phyloP scores from a whole-genome alignment of 148 eudicot species.

The Pharnaceum exiguum region DNA sequence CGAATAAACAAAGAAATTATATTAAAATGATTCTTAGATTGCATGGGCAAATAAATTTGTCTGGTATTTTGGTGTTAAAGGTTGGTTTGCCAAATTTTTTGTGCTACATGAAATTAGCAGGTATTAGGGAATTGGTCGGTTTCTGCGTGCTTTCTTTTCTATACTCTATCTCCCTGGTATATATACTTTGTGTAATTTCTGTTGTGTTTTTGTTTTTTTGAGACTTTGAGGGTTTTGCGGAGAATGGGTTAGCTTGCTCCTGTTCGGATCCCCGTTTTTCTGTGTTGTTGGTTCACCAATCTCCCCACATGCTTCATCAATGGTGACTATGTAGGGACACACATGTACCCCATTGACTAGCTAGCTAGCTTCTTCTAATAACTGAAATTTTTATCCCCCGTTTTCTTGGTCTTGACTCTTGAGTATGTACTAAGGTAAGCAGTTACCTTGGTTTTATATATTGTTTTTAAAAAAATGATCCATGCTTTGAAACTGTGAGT shows the following conservation, averaged over 20 bases:
- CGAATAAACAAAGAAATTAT: constrained; percentile 13
- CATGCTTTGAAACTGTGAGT: no score
- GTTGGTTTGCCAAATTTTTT: constrained; percentile 31
- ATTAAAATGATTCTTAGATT: not conserved
- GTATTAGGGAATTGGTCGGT: constrained; percentile 67
- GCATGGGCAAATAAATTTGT: constrained; percentile 25
- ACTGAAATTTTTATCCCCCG: constrained; percentile 3
- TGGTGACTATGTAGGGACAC: constrained; percentile 16
- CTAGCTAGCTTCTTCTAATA: not conserved
- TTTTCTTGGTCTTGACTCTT: constrained; percentile 26
- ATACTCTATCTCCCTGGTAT: no score
- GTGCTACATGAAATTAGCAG: constrained; percentile 42
- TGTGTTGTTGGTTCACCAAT: constrained; percentile 27
- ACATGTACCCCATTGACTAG: not conserved
- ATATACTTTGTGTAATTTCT: not conserved
- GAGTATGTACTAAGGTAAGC: constrained; percentile 28
- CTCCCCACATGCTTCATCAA: constrained; percentile 22
- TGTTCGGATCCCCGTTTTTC: not conserved
- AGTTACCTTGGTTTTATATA: constrained; percentile 29
- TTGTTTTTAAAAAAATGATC: constrained; percentile 10
- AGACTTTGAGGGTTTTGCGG: not conserved
- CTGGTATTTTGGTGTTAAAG: constrained; percentile 26
- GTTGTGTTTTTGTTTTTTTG: not conserved
- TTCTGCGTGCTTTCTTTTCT: no score
- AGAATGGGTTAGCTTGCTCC: constrained; percentile 2